These are phyloP conservation scores for Orbilia javanica DNA, from an alignment of 2,329 filamentous ascomycete species.

Conservation along the genomic window DNA sequence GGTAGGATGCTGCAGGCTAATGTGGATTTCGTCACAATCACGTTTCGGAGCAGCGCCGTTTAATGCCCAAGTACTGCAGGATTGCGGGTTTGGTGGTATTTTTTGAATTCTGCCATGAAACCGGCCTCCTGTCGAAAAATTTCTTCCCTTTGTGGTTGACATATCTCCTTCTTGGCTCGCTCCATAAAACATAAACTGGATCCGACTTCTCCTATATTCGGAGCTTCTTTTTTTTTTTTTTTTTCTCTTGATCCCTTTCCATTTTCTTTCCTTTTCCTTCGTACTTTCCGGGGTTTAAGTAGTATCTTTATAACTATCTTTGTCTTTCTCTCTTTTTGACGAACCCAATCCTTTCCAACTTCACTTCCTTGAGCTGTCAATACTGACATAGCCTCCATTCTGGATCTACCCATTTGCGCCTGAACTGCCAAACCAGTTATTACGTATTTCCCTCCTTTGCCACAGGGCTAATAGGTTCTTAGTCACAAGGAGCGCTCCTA, in stretches of 20 bases:
- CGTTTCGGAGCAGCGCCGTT: constrained; percentile 52
- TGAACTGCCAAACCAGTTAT: constrained; percentile 34
- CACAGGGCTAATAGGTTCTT: constrained; percentile 20
- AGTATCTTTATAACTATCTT: constrained; percentile 4
- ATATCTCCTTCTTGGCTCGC: constrained; percentile 51
- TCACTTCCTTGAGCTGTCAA: constrained; percentile 14
- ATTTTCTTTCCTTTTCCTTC: constrained; percentile 35
- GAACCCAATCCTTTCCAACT: constrained; percentile 50
- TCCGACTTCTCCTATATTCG: constrained; percentile 31
- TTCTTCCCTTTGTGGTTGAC: constrained; percentile 23
- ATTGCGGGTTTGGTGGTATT: background rate
- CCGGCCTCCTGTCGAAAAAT: constrained; percentile 54
- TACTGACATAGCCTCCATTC: background rate
- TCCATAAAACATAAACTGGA: constrained; percentile 3
- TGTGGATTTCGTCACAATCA: constrained; percentile 57
- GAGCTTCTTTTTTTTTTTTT: background rate
- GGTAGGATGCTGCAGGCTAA: constrained; percentile 37
- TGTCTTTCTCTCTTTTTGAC: constrained; percentile 30
- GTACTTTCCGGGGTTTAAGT: too few species aligned
- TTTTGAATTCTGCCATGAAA: constrained; percentile 40
- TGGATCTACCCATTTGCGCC: background rate
- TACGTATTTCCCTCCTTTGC: constrained; percentile 55
- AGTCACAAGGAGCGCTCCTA: constrained; percentile 49
- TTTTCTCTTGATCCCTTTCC: background rate
- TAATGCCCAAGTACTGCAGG: constrained; percentile 3